Conservation (phyloP, 2,329 filamentous ascomycete species). For the Phyllosticta citribraziliensis region DNA sequence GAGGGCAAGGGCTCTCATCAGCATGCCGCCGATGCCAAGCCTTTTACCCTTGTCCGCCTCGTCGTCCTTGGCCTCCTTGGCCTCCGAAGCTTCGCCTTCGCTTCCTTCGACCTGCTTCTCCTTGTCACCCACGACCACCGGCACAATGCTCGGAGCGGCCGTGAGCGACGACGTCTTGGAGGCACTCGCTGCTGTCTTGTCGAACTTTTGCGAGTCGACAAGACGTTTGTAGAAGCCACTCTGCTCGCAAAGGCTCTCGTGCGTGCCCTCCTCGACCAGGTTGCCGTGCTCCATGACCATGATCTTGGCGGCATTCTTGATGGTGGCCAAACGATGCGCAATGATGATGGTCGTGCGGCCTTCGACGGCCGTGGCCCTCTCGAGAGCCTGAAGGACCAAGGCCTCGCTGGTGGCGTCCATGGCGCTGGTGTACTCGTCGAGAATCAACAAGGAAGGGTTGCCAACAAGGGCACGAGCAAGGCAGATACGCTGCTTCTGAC, state of each 20-base stretch:
- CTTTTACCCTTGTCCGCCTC: not conserved
- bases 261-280: slow-evolving; percentile 22
- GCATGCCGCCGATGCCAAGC: slow-evolving; percentile 16
- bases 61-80: not conserved
- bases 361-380: slow-evolving; percentile 19
- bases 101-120: slow-evolving; percentile 1
- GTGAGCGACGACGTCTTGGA: slow-evolving; percentile 8
- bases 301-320: slow-evolving; percentile 28
- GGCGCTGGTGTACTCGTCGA: slow-evolving; percentile 29
- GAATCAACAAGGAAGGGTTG: slow-evolving; percentile 23
- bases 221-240: slow-evolving; percentile 25
- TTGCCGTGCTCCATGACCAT: slow-evolving; percentile 26
- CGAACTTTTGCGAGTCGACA: slow-evolving; percentile 25
- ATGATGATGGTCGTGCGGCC: slow-evolving; percentile 28
- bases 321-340: slow-evolving; percentile 27
- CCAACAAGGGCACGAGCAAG: slow-evolving; percentile 27
- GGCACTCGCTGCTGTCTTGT: slow-evolving; percentile 17
- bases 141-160: slow-evolving; percentile 5
- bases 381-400: slow-evolving; percentile 24
- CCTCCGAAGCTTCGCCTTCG: not conserved
- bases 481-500: slow-evolving; percentile 29
- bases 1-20: slow-evolving; percentile 16
- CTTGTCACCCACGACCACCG: not conserved
- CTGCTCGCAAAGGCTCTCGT: slow-evolving; percentile 20
- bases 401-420: slow-evolving; percentile 25